Evolutionary conservation across 768 basidiomycete species (phyloP).

Genomic region (Mycena galopus): DNA sequence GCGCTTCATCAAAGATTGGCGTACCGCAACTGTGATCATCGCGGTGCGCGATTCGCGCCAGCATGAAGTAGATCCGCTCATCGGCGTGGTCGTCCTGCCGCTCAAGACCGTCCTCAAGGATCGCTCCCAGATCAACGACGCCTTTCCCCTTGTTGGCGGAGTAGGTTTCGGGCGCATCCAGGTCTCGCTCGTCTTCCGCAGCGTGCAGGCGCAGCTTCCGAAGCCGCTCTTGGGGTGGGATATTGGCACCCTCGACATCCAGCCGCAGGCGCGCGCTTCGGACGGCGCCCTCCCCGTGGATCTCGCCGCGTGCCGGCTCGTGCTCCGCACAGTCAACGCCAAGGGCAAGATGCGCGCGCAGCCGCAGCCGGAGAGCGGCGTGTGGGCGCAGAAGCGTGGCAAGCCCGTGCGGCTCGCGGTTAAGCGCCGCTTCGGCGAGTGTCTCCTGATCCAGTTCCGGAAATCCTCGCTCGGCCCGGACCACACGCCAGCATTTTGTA

Average conservation of each 20-base stretch:
- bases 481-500: conserved; percentile 50
- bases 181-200: conserved; percentile 76
- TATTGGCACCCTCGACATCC: conserved; percentile 73
- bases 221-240: conserved; percentile 75
- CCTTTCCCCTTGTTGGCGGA: conserved; percentile 77
- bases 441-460: conserved; percentile 53
- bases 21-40: conserved; percentile 69
- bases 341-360: conserved; percentile 53
- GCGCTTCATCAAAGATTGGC: conserved; percentile 75
- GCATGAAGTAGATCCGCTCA: conserved; percentile 74
- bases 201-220: conserved; percentile 71
- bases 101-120: conserved; percentile 60
- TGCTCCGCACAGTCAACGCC: conserved; percentile 53
- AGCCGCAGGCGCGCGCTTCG: conserved; percentile 46
- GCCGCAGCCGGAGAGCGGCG: conserved; percentile 41
- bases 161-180: conserved; percentile 75
- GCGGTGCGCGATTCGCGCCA: conserved; percentile 72
- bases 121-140: conserved; percentile 67
- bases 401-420: conserved; percentile 53
- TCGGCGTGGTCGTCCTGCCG: conserved; percentile 76
- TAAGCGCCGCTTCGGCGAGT: conserved; percentile 56
- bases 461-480: conserved; percentile 51
- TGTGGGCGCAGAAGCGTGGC: conserved; percentile 50
- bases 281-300: conserved; percentile 47
- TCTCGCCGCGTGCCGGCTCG: conserved; percentile 54